phyloP scores from a whole-genome alignment of 768 basidiomycete species.

The Lentinula lateritia region DNA sequence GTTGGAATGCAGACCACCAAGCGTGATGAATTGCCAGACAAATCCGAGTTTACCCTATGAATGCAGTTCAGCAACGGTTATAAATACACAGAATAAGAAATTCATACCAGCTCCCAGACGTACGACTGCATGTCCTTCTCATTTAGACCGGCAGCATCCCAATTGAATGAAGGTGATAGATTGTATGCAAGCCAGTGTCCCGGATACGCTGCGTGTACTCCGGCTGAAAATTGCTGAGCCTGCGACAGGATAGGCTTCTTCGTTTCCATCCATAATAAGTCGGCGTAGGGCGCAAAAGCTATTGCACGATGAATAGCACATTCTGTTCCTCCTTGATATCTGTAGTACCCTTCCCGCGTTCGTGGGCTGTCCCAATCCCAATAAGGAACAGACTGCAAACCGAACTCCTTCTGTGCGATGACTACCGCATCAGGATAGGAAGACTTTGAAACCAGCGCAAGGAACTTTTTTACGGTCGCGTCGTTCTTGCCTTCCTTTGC shows the following conservation, averaged over 20 bases:
- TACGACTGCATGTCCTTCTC: conserved; percentile 82
- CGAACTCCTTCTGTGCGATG: conserved; percentile 78
- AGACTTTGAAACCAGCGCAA: conserved; percentile 53
- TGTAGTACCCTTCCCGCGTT: conserved; percentile 94
- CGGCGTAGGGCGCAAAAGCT: conserved; percentile 92
- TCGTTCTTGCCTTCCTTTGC: conserved; percentile 50
- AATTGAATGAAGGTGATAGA: conserved; percentile 89
- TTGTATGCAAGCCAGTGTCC: conserved; percentile 97
- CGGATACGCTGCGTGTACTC: conserved; percentile 78
- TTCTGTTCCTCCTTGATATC: conserved; percentile 95
- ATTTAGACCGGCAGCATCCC: conserved; percentile 89
- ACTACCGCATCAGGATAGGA: conserved; percentile 66
- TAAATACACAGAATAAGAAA: not conserved
- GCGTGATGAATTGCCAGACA: conserved; percentile 99
- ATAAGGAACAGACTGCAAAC: conserved; percentile 67
- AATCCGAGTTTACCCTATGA: conserved; percentile 80
- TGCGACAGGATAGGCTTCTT: conserved; percentile 90
- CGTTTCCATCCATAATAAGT: conserved; percentile 95
- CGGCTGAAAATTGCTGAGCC: conserved; percentile 86
- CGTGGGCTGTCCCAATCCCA: conserved; percentile 96
- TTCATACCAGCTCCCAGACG: conserved; percentile 68
- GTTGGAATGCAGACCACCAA: conserved; percentile 95
- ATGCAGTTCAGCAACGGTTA: not conserved
- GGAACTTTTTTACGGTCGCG: conserved; percentile 53
- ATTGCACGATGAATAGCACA: conserved; percentile 90